Evolutionary conservation across 2,329 filamentous ascomycete genomes (phyloP).

Genomic region (Pseudocercospora fijiensis): DNA sequence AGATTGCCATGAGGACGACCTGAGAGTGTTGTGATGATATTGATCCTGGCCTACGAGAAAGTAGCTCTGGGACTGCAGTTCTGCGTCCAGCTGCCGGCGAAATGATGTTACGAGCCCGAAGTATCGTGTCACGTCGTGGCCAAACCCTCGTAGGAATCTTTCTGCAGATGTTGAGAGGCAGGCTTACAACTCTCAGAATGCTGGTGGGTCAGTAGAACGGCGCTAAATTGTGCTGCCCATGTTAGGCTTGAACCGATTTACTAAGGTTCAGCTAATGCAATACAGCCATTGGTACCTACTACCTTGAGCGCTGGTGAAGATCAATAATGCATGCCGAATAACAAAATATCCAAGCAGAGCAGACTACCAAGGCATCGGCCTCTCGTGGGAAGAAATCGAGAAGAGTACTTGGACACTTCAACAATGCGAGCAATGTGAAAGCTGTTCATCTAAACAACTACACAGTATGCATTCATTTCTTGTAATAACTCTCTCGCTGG

Average conservation of each 20-base stretch:
- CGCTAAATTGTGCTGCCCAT: not conserved
- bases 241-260: not conserved
- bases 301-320: not conserved
- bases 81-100: not conserved
- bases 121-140: not conserved
- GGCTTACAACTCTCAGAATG: not conserved
- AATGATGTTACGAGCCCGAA: not conserved
- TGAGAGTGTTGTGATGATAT: not conserved
- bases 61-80: not conserved
- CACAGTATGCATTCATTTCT: not conserved
- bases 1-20: not conserved
- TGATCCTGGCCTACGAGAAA: too few species aligned
- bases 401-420: not conserved
- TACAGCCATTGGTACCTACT: not conserved
- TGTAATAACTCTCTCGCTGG: not conserved
- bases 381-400: not conserved
- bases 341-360: not conserved
- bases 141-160: too few species aligned
- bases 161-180: conserved; percentile 3
- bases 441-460: not conserved
- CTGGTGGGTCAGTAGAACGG: not conserved
- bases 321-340: not conserved
- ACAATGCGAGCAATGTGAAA: not conserved
- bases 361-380: not conserved
- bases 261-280: not conserved